phyloP scores from a whole-genome alignment of 2,329 filamentous ascomycete genomes.

The Diaporthe vaccinii region DNA sequence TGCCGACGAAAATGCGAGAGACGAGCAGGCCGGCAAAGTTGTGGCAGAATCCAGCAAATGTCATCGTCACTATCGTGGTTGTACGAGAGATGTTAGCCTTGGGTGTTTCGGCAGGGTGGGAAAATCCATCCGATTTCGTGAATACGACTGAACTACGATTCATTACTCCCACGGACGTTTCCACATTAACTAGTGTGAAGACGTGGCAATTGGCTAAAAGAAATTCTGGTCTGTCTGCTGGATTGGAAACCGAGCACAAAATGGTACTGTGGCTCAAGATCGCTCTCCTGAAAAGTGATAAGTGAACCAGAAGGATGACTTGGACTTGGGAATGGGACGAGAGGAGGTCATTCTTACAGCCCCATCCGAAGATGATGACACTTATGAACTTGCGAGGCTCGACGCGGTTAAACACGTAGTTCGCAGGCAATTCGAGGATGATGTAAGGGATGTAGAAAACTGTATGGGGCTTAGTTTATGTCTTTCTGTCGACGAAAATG shows the following conservation, averaged over 20 bases:
- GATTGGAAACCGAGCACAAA: background rate
- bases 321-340: background rate
- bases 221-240: background rate
- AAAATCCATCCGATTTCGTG: background rate
- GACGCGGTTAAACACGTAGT: slow-evolving; percentile 22
- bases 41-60: slow-evolving; percentile 14
- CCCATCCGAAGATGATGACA: slow-evolving; percentile 14
- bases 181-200: background rate
- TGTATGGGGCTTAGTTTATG: background rate
- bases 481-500: background rate
- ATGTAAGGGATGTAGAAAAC: slow-evolving; percentile 27
- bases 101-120: background rate
- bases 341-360: background rate
- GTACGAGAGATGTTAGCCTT: background rate
- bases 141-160: background rate
- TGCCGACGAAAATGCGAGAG: slow-evolving; percentile 47
- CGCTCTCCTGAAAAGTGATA: background rate
- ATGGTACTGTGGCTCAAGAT: background rate
- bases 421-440: slow-evolving; percentile 18
- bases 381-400: slow-evolving; percentile 12
- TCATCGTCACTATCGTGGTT: background rate
- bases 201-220: background rate
- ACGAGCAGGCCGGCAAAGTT: background rate
- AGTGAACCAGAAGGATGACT: background rate
- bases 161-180: background rate